Evolutionary conservation across 805 yeast species (phyloP), one percentile per base, ranked within the genome.

Genomic region (Jamesozyma hellenica): DNA sequence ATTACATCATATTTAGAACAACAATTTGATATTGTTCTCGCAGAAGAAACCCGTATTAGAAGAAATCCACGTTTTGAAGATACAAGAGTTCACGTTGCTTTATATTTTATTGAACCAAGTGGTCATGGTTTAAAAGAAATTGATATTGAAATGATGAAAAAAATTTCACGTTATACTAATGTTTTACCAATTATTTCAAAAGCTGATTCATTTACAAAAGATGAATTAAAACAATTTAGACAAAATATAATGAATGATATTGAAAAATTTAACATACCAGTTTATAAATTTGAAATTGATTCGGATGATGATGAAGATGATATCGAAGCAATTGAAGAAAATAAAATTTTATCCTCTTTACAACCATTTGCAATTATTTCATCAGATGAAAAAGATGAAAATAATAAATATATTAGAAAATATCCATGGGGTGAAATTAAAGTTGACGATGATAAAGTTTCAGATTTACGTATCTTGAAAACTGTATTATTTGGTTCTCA

Each of bases 1-100:
- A 74, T 82, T 38, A 73, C 75, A 39, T 68, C 70, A 41, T 83
- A 72, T 55, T 62, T 83, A 52, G 82, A 79, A 56, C 86, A 79
- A 55, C 90, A 82, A 55, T 82, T 82, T 55, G 88, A 81, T 56
- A 65, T 71, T 41, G 86, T 83, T 0, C 69, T 87, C 35, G 85
- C 84, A 2, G 95, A 87, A 58, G 96, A 87, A 59, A 82, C 92
- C 1, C 71, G 90, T 46, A 84, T 87, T 47, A 73, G 74, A 60
- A 79, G 96, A 70, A 84, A 85, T 56, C 95, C 95, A 19, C 68
- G 84, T 47, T 78, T 81, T 54, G 79, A 73, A 49, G 90, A 83
- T 63, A 71, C 87, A 14, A 68, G 92, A 51, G 84, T 82, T 32
- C 92, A 82, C 55, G 77, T 76, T 7, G 72, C 81, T 45, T 60